phyloP scores from a whole-genome alignment of 1,139 yeast genomes.

The Scheffersomyces insectosa region DNA sequence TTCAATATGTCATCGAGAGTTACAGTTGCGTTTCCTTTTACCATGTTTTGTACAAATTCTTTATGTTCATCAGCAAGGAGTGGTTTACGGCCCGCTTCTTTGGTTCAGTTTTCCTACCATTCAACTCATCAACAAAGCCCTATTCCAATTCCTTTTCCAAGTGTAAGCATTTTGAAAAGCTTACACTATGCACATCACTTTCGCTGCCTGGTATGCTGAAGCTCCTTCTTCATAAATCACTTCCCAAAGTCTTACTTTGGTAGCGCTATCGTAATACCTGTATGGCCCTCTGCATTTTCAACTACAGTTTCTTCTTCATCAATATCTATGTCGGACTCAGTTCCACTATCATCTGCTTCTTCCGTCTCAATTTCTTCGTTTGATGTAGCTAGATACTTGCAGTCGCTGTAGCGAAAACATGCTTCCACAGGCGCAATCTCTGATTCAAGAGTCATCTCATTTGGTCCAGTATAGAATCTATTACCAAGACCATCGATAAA shows the following conservation, averaged over 20 bases:
- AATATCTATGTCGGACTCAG: neutral
- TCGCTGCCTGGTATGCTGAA: neutral
- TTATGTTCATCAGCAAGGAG: constrained; percentile 1
- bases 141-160: constrained; percentile 1
- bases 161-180: constrained; percentile 1
- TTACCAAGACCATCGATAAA: neutral
- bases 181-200: neutral
- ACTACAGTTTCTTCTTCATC: neutral
- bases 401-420: neutral
- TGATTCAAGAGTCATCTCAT: neutral
- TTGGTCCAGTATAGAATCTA: neutral
- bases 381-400: neutral
- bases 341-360: neutral
- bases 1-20: neutral
- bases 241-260: neutral
- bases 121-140: neutral
- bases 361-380: neutral
- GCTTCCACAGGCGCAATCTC: neutral
- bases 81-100: constrained; percentile 1
- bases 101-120: neutral
- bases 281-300: neutral
- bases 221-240: neutral
- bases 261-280: neutral
- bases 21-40: neutral
- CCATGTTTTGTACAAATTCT: neutral